Conservation (phyloP, 805 yeast species). For the Pichia paraexigua region DNA sequence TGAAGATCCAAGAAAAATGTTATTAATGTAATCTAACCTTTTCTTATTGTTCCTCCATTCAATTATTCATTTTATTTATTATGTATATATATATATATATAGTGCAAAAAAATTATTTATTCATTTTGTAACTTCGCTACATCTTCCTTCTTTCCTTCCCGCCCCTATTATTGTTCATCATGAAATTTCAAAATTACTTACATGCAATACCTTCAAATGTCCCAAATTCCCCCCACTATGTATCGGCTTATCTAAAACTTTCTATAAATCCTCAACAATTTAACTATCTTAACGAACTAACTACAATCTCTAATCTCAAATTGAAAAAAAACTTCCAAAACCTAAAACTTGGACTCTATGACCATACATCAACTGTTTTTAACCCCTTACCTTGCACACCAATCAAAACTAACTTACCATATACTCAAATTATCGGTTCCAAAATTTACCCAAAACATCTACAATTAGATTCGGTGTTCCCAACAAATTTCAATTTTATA, state of each 20-base stretch:
- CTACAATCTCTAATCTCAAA: neutral
- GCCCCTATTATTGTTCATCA: too few relatives aligned
- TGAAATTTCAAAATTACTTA: neutral
- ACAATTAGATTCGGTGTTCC: conserved; percentile 14
- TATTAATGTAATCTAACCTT: conserved; percentile 35
- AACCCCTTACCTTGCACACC: neutral
- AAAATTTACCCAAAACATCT: neutral
- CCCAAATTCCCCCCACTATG: neutral
- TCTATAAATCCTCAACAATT: neutral
- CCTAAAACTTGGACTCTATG: neutral
- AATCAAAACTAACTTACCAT: neutral
- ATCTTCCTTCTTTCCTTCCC: neutral
- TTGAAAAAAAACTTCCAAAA: neutral
- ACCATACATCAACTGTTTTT: neutral
- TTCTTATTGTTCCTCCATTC: neutral
- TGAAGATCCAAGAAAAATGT: conserved; percentile 99
- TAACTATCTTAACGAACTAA: neutral
- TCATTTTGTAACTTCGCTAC: too few relatives aligned
- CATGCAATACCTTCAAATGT: neutral
- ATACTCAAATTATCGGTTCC: neutral
- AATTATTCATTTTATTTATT: neutral
- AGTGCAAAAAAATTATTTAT: too few relatives aligned
- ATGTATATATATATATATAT: too few relatives aligned
- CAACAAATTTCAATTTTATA: conserved; percentile 13
- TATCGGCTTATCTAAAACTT: neutral